Evolutionary conservation across 1,284 basidiomycete genomes (phyloP), one percentile per base, ranked within the genome.

Genomic region (Phellinidium pouzarii): DNA sequence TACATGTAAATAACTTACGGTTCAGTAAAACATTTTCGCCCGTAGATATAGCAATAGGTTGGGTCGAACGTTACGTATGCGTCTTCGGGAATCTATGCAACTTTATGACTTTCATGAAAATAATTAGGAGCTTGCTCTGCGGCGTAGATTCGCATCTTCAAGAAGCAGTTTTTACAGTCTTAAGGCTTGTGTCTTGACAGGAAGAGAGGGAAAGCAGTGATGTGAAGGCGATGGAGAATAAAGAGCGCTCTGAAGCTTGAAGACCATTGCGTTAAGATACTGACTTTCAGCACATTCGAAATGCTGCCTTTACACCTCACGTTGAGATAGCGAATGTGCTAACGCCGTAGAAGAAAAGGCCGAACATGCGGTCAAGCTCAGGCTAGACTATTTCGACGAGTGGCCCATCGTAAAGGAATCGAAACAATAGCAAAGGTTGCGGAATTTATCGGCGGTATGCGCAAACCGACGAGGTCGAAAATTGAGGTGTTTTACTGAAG

Each of bases 111-210:
- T 7, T 34, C 31, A 34, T 14, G 14, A 8, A 34, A 2, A 34
- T 3, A 34, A 34, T 3, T 34, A 3, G 14, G 31, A 34, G 7
- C 3, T 7, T 11, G 31, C 14, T 34, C 14, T 8, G n/a, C n/a
- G n/a, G n/a, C 31, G 31, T 49, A 70, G 69, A 54, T 68, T 58
- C 19, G 67, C 67, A 23, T 58, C 53, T 5, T 59, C 43, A 55
- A 71, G n/a, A 69, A 0, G 68, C 63, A 43, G 59, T 54, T 40
- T 63, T 59, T 1, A 71, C 69, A 19, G 49, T 48, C 1, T 34
- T 36, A 27, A 68, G 48, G 40, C 60, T 65, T 12, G 56, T 61
- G 54, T 70, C 69, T 47, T 70, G 68, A 41, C 60, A 65, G 48
- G 58, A 43, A 19, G 60, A 65, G 38, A 59, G 41, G 23, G 51